Evolutionary conservation across 768 basidiomycete genomes (phyloP).

Genomic region (Multifurca ochricompacta): DNA sequence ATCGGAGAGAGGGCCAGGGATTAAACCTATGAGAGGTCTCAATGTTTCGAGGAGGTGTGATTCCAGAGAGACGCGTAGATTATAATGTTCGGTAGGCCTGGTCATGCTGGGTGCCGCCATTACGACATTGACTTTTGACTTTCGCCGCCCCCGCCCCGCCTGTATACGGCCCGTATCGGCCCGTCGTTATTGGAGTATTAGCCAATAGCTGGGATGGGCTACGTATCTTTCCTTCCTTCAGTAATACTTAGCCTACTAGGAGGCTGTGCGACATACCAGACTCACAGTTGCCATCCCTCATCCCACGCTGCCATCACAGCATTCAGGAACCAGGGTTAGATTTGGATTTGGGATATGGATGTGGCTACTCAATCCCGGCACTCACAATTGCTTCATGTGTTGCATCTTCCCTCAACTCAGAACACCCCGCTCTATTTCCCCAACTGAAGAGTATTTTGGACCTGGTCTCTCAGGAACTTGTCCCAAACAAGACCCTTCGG

Average conservation of each 20-base stretch:
- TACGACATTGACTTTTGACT: too few relatives aligned
- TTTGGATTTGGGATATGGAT: neutral
- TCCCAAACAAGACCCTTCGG: constrained; percentile 14
- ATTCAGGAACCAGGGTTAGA: neutral
- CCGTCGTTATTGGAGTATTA: too few relatives aligned
- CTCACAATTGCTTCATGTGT: constrained; percentile 7
- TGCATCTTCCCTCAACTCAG: neutral
- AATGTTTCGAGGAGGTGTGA: constrained; percentile 49
- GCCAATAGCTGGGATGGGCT: neutral
- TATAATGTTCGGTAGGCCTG: neutral
- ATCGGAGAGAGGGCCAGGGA: constrained; percentile 39
- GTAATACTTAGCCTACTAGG: neutral
- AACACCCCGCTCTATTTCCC: neutral
- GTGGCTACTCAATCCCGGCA: neutral
- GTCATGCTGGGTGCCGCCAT: too few relatives aligned
- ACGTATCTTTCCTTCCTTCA: neutral
- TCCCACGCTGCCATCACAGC: neutral
- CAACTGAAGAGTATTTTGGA: neutral
- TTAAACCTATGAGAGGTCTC: constrained; percentile 34
- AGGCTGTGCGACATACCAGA: neutral
- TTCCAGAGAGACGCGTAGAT: constrained; percentile 61
- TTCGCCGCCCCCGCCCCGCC: too few relatives aligned
- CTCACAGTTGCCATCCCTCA: too few relatives aligned
- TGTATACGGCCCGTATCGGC: too few relatives aligned
- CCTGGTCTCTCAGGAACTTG: constrained; percentile 8